Conservation (phyloP, 257 asterid species). For the Sherardia arvensis region DNA sequence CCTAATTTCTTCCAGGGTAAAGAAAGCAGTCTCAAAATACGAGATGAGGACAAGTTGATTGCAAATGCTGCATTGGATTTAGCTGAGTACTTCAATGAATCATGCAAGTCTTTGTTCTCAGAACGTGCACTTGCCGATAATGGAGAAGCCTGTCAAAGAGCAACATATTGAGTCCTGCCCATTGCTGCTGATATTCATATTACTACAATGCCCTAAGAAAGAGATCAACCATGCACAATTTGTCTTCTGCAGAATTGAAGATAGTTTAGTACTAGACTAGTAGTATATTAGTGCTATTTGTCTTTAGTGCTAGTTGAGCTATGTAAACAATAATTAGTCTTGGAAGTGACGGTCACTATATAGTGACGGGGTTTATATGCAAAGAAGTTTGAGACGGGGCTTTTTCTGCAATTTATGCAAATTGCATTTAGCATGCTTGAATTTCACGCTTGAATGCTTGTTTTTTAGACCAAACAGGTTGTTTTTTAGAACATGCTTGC, state of each 20-base stretch:
- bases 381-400: no score
- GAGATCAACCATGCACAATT: background rate
- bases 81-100: conserved; percentile 32
- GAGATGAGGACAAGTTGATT: conserved; percentile 40
- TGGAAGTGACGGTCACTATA: no score
- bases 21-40: conserved; percentile 15
- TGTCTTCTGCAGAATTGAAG: background rate
- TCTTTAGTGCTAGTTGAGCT: no score
- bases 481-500: no score
- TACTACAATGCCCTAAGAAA: background rate
- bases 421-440: no score
- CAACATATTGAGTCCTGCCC: background rate
- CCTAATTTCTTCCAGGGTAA: conserved; percentile 9
- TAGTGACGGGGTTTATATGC: no score
- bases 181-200: background rate
- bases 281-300: no score
- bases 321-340: no score
- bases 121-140: background rate
- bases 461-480: no score
- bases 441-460: no score
- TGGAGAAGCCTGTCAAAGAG: background rate
- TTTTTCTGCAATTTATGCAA: no score
- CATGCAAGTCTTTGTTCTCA: conserved; percentile 21
- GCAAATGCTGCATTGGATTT: conserved; percentile 40
- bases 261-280: background rate